Evolutionary conservation across 2,329 filamentous ascomycete species (phyloP).

Genomic region (Geosmithia putterillii): DNA sequence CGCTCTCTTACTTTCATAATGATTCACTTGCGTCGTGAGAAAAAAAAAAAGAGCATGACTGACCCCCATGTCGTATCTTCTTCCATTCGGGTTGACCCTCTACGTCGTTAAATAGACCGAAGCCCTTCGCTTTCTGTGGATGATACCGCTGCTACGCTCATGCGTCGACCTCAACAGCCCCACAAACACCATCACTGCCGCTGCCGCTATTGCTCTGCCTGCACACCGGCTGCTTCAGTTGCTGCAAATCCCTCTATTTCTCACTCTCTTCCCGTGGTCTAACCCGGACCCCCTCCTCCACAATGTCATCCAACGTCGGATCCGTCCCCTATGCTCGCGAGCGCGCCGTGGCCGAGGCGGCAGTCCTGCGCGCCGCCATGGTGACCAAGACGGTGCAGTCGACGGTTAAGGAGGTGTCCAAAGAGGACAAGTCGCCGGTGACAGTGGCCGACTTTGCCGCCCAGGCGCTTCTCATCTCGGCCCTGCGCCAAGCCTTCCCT

Average conservation of each 20-base stretch:
- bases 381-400: conserved; percentile 37
- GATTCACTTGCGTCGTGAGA: too few relatives aligned
- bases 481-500: conserved; percentile 40
- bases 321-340: conserved; percentile 12
- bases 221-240: too few relatives aligned
- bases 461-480: conserved; percentile 47
- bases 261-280: not conserved
- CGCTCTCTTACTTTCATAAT: too few relatives aligned
- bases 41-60: too few relatives aligned
- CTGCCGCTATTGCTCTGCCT: too few relatives aligned
- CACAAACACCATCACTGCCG: too few relatives aligned
- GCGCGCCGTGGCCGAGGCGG: conserved; percentile 22
- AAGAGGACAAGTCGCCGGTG: conserved; percentile 46
- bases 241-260: not conserved
- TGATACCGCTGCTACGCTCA: too few relatives aligned
- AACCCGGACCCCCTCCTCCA: conserved; percentile 1
- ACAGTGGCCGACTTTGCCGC: conserved; percentile 53
- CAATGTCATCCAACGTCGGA: conserved; percentile 6
- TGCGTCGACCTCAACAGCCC: too few relatives aligned
- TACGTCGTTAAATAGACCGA: too few relatives aligned
- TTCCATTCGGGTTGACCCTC: too few relatives aligned
- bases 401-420: conserved; percentile 37
- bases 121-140: too few relatives aligned
- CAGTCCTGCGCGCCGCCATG: conserved; percentile 41
- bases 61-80: too few relatives aligned